Conservation (phyloP, 225 moss, liverwort and hornwort species). For the Pleurozium schreberi region DNA sequence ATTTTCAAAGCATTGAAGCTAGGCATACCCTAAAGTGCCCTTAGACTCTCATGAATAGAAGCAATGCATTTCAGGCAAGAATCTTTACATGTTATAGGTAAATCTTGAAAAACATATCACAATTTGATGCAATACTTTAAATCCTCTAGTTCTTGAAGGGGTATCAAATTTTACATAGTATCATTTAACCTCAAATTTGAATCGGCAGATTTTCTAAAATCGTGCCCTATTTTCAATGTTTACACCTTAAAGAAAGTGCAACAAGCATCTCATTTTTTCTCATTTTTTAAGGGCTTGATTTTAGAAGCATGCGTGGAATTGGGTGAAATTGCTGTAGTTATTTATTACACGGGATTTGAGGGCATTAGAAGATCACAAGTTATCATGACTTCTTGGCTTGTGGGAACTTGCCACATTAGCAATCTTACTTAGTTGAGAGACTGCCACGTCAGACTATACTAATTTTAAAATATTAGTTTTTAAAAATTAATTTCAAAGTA, state of each 20-base stretch:
- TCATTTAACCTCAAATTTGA: too few species aligned
- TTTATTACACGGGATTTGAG: too few species aligned
- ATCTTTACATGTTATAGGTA: fast-evolving
- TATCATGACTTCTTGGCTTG: too few species aligned
- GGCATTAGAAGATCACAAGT: too few species aligned
- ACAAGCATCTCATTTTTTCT: neutral
- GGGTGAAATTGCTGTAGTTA: neutral
- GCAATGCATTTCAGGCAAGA: neutral
- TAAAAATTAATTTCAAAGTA: too few species aligned
- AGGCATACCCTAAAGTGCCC: fast-evolving
- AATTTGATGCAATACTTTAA: neutral
- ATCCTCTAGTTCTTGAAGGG: neutral
- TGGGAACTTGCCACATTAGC: too few species aligned
- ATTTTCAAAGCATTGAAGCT: too few species aligned
- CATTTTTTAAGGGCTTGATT: neutral
- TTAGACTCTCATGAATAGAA: neutral
- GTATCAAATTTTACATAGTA: too few species aligned
- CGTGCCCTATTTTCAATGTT: neutral
- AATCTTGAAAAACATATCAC: neutral
- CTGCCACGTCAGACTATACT: too few species aligned
- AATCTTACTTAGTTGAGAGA: too few species aligned
- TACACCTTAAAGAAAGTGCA: neutral
- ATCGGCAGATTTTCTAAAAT: neutral
- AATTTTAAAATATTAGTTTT: too few species aligned
- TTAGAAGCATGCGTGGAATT: neutral